phyloP scores from a whole-genome alignment of 495 filamentous ascomycete genomes.

The Neurospora tetraspora region DNA sequence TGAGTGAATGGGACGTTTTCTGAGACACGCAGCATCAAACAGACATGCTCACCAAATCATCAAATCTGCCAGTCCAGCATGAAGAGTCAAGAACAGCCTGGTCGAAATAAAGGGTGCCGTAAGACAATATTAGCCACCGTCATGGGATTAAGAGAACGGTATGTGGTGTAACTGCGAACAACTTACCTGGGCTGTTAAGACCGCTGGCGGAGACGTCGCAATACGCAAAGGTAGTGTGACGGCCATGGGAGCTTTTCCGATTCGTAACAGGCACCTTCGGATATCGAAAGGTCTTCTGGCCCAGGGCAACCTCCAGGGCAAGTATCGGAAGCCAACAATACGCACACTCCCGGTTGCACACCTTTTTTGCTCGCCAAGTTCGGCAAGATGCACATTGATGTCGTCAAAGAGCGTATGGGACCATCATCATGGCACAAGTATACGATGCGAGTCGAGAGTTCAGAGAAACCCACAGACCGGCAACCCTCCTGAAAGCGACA shows the following conservation, averaged over 20 bases:
- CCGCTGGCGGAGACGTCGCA: not conserved
- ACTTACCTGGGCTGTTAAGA: not conserved
- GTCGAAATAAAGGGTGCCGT: too few relatives aligned
- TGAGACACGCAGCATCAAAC: not conserved
- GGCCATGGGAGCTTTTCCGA: not conserved
- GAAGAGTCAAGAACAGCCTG: too few relatives aligned
- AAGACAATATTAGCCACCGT: too few relatives aligned
- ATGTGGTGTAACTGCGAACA: not conserved
- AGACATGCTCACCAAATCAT: not conserved
- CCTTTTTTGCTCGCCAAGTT: not conserved
- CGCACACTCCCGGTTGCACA: not conserved
- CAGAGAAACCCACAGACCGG: too few relatives aligned
- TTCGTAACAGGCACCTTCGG: not conserved
- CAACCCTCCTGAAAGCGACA: not conserved
- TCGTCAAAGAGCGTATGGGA: not conserved
- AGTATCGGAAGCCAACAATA: not conserved
- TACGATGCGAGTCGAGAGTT: not conserved
- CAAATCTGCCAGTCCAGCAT: not conserved
- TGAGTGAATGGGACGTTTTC: not conserved
- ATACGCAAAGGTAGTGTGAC: not conserved
- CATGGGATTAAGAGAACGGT: too few relatives aligned
- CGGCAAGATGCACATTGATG: not conserved
- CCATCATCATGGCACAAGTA: not conserved
- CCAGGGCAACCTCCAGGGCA: not conserved
- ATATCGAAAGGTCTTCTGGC: not conserved